Conservation (phyloP, 495 filamentous ascomycete genomes). For the Emericellopsis terricola region DNA sequence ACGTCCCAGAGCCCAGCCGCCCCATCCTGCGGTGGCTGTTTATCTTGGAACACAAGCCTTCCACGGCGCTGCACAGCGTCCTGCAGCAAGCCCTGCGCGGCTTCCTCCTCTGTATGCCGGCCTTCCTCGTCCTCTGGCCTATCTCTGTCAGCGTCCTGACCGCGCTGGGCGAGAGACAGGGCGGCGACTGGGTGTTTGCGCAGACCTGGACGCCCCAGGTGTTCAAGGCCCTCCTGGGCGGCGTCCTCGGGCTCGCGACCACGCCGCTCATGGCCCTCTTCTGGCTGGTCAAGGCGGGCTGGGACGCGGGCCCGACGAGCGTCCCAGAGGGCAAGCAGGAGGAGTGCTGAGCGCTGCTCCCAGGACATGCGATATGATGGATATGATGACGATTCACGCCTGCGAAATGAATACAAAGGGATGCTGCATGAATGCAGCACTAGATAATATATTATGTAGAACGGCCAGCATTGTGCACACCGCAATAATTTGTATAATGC, state of each 20-base stretch:
- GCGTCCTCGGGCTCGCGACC: slow-evolving; percentile 15
- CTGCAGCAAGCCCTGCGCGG: slow-evolving; percentile 8
- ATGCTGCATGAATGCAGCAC: no score
- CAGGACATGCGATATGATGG: no score
- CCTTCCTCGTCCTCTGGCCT: slow-evolving; percentile 10
- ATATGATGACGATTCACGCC: no score
- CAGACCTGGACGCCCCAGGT: slow-evolving; percentile 21
- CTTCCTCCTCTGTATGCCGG: slow-evolving; percentile 11
- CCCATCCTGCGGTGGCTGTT: slow-evolving; percentile 15
- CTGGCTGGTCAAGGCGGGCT: slow-evolving; percentile 23
- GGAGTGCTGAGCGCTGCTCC: no score
- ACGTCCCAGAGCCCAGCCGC: slow-evolving; percentile 11
- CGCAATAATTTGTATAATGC: no score
- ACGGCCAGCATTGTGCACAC: no score
- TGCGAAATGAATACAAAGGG: no score
- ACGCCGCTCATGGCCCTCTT: slow-evolving; percentile 21
- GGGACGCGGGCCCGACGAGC: no score
- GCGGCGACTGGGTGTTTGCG: slow-evolving; percentile 21
- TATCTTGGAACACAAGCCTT: slow-evolving; percentile 15
- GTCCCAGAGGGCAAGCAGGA: no score
- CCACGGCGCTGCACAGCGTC: not conserved
- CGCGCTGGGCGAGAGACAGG: slow-evolving; percentile 7
- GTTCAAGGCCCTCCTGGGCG: slow-evolving; percentile 24
- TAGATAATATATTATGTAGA: no score
- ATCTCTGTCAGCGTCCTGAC: slow-evolving; percentile 12